phyloP scores from a whole-genome alignment of 2,329 filamentous ascomycete species.

The Aureobasidium sp. region DNA sequence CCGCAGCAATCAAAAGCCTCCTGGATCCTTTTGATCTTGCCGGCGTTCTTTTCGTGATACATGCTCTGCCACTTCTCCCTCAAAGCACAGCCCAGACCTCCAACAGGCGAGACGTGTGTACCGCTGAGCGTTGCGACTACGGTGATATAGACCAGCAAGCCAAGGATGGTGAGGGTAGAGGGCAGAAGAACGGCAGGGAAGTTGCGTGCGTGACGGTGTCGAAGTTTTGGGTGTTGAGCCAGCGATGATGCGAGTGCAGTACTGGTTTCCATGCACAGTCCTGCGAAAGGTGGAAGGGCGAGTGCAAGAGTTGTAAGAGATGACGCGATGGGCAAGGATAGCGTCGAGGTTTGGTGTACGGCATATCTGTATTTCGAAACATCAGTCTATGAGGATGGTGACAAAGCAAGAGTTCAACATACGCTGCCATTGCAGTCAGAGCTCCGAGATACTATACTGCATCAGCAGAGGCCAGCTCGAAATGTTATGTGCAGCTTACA shows the following conservation, averaged over 20 bases:
- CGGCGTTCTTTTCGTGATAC: conserved; percentile 45
- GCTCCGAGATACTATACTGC: conserved; percentile 34
- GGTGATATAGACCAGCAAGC: conserved; percentile 34
- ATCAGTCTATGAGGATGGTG: not conserved
- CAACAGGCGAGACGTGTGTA: conserved; percentile 35
- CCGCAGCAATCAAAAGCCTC: conserved; percentile 63
- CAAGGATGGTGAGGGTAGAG: conserved; percentile 31
- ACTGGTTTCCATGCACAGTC: conserved; percentile 36
- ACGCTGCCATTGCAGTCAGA: conserved; percentile 35
- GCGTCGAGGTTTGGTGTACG: conserved; percentile 25
- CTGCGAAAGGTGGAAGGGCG: conserved; percentile 37
- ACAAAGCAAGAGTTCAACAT: not conserved
- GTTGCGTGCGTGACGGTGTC: conserved; percentile 25
- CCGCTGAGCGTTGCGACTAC: conserved; percentile 41
- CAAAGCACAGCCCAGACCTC: conserved; percentile 47
- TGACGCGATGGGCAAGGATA: conserved; percentile 38
- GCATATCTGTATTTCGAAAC: conserved; percentile 22
- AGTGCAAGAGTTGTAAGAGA: conserved; percentile 36
- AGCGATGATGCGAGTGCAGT: conserved; percentile 25
- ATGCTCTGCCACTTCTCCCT: conserved; percentile 50
- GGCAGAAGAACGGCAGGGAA: conserved; percentile 26
- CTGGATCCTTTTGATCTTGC: conserved; percentile 54
- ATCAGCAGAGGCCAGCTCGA: not conserved
- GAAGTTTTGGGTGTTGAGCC: conserved; percentile 27
- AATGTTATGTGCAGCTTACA: conserved; percentile 21